Conservation (phyloP, 148 eudicot genomes). For the Hydrangea macrophylla region DNA sequence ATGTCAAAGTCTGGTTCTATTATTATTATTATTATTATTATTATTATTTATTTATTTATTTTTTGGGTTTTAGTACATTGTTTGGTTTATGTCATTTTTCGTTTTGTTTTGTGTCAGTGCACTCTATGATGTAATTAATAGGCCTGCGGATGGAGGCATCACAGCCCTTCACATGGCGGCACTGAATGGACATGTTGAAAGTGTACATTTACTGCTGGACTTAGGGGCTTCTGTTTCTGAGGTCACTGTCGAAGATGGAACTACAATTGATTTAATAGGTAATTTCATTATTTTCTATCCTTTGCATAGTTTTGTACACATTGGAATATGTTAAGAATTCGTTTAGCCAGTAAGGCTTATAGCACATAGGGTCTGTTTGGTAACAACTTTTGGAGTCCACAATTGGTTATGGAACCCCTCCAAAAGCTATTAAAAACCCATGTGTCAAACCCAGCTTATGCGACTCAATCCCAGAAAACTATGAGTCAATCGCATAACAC, state of each 20-base stretch:
- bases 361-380: too few species aligned
- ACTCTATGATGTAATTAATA: slow-evolving; percentile 64
- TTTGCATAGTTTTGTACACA: not conserved
- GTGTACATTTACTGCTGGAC: slow-evolving; percentile 76
- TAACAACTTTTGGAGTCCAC: too few species aligned
- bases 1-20: not conserved
- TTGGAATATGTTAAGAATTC: too few species aligned
- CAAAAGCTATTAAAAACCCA: too few species aligned
- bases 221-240: slow-evolving; percentile 74
- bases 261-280: slow-evolving; percentile 89
- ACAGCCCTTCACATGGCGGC: slow-evolving; percentile 99
- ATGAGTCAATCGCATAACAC: too few species aligned
- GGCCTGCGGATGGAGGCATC: slow-evolving; percentile 87
- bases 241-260: slow-evolving; percentile 83
- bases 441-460: too few species aligned
- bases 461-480: too few species aligned
- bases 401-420: too few species aligned
- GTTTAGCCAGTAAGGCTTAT: too few species aligned
- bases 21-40: too few species aligned
- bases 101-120: slow-evolving; percentile 38
- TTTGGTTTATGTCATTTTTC: not conserved
- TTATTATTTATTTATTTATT: too few species aligned
- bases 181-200: slow-evolving; percentile 77
- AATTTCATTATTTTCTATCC: not conserved
- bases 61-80: not conserved